Conservation (phyloP, 2,329 filamentous ascomycete species). For the Dactylellina drechsleri region DNA sequence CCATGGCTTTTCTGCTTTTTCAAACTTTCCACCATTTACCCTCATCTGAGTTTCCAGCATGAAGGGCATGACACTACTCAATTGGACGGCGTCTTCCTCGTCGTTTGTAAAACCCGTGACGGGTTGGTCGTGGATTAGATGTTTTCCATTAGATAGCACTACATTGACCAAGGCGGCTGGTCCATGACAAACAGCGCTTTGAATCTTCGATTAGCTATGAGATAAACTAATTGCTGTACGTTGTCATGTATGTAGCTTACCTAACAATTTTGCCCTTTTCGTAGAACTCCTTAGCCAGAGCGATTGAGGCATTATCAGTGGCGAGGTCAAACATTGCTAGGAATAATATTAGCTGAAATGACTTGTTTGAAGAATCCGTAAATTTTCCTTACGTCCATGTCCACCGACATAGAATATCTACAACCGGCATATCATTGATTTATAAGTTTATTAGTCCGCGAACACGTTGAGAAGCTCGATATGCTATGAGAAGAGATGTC, state of each 20-base stretch:
- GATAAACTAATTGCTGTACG: no score
- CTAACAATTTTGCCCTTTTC: constrained; percentile 70
- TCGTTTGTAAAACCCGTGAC: constrained; percentile 71
- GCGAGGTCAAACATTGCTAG: constrained; percentile 74
- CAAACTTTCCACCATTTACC: constrained; percentile 68
- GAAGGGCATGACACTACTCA: constrained; percentile 68
- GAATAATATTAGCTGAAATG: constrained; percentile 15
- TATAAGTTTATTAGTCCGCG: no score
- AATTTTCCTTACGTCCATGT: constrained; percentile 66
- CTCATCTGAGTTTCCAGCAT: constrained; percentile 69
- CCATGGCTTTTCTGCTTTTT: constrained; percentile 67
- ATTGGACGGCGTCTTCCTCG: constrained; percentile 66
- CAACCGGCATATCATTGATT: not conserved
- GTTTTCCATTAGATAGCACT: constrained; percentile 66
- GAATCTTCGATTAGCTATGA: no score
- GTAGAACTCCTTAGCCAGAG: constrained; percentile 72
- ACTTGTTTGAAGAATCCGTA: not conserved
- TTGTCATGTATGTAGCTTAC: constrained; percentile 13
- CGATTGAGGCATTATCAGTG: constrained; percentile 68
- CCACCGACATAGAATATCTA: constrained; percentile 70
- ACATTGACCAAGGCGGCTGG: constrained; percentile 72
- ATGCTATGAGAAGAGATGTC: no score
- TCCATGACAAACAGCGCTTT: constrained; percentile 73
- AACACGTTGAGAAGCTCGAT: no score
- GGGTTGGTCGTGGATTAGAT: constrained; percentile 68